Conservation (phyloP, 371 early-diverging fungal genomes). For the Syncephalastrum sp. region DNA sequence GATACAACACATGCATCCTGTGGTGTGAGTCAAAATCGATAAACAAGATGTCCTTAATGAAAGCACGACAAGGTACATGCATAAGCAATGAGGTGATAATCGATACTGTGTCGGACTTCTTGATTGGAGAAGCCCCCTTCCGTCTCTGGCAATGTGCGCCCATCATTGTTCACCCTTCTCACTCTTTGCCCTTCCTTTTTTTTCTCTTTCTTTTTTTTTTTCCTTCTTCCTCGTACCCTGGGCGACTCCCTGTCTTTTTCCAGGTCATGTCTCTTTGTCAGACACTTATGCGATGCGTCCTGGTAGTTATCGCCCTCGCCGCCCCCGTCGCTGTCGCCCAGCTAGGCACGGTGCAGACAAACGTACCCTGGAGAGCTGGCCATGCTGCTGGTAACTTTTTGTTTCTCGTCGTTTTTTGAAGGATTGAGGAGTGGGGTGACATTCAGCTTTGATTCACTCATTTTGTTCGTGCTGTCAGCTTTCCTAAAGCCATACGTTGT, state of each 20-base stretch:
- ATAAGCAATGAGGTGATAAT: too few relatives aligned
- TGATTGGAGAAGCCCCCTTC: neutral
- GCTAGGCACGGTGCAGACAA: constrained; percentile 30
- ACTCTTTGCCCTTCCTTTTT: neutral
- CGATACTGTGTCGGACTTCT: neutral
- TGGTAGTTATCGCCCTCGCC: neutral
- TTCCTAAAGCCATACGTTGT: constrained; percentile 37
- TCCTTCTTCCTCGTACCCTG: neutral
- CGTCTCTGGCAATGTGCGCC: neutral
- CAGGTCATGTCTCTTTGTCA: neutral
- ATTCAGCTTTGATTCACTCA: neutral
- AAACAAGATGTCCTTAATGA: too few relatives aligned
- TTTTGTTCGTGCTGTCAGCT: constrained; percentile 1
- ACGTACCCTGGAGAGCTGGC: constrained; percentile 49
- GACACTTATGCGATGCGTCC: neutral
- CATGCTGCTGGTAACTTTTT: constrained; percentile 41
- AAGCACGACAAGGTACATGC: too few relatives aligned
- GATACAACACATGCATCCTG: too few relatives aligned
- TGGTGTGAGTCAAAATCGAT: too few relatives aligned
- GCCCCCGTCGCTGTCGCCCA: constrained; percentile 6
- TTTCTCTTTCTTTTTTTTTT: neutral
- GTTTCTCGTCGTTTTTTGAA: neutral
- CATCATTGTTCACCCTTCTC: constrained; percentile 1
- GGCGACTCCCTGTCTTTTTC: too few relatives aligned
- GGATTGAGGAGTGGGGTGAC: neutral